A percentile compares a stretch with the other conserved stretches of the same genome.
These are phyloP conservation scores for Cylindrotheca fusiformis DNA, from an alignment of 108 stramenopile species.

Conservation along the genomic window DNA sequence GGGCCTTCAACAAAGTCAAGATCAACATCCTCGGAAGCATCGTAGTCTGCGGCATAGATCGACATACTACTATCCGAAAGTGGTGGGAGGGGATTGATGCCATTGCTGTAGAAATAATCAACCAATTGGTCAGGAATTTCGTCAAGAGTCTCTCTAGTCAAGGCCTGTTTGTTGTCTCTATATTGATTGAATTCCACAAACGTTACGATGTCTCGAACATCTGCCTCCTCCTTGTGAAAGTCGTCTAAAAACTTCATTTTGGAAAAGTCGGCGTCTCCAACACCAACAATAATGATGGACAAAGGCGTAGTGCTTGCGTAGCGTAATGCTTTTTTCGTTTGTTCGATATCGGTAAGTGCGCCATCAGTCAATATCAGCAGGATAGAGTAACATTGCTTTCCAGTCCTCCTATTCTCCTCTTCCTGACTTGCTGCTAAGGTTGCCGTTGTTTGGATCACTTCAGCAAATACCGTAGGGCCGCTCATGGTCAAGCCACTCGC, in stretches of 20 bases:
- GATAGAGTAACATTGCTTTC: slow-evolving; percentile 65
- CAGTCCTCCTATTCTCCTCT: slow-evolving; percentile 22
- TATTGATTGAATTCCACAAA: slow-evolving; percentile 70
- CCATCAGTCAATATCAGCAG: slow-evolving; percentile 93
- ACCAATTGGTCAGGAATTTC: slow-evolving; percentile 84
- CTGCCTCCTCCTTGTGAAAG: slow-evolving; percentile 21
- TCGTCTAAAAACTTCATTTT: slow-evolving; percentile 84
- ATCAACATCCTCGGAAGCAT: slow-evolving; percentile 44
- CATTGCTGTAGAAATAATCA: slow-evolving; percentile 47
- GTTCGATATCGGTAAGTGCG: slow-evolving; percentile 74
- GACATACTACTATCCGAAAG: slow-evolving; percentile 16
- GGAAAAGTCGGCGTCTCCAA: slow-evolving; percentile 79
- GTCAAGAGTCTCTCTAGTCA: slow-evolving; percentile 70
- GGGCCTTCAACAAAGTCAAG: slow-evolving; percentile 19
- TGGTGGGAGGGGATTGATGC: slow-evolving; percentile 40
- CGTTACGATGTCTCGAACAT: slow-evolving; percentile 72
- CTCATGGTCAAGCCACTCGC: slow-evolving; percentile 64
- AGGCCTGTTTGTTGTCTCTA: slow-evolving; percentile 33
- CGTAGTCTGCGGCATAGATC: slow-evolving; percentile 23
- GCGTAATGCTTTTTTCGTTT: slow-evolving; percentile 50
- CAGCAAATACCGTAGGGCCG: slow-evolving; percentile 89
- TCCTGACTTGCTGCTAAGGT: slow-evolving; percentile 43
- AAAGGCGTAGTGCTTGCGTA: slow-evolving; percentile 66
- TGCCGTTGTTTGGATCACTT: slow-evolving; percentile 73
- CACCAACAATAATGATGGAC: slow-evolving; percentile 84